phyloP scores from a whole-genome alignment of 768 basidiomycete genomes.

The Lactifluus volemus region DNA sequence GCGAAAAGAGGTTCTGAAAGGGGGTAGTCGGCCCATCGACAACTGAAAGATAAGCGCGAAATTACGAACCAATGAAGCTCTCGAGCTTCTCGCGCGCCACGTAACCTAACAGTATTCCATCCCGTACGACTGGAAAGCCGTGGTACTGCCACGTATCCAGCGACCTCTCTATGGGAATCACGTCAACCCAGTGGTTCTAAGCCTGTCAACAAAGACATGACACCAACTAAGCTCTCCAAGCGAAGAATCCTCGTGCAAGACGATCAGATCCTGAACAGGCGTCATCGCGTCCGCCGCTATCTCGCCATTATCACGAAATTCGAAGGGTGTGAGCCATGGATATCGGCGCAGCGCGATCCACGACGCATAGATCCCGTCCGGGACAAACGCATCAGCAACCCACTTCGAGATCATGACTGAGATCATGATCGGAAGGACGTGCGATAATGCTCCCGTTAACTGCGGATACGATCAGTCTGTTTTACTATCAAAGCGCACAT shows the following conservation, averaged over 20 bases:
- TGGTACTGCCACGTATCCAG: slow-evolving; percentile 40
- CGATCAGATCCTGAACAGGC: slow-evolving; percentile 38
- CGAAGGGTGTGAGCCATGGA: slow-evolving; percentile 58
- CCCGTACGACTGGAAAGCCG: slow-evolving; percentile 57
- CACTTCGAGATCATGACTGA: slow-evolving; percentile 71
- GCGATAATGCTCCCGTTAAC: slow-evolving; percentile 72
- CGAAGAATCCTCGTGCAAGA: slow-evolving; percentile 32
- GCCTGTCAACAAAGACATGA: not conserved
- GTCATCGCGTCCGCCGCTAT: slow-evolving; percentile 56
- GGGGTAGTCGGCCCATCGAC: not conserved
- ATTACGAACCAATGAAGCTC: slow-evolving; percentile 27
- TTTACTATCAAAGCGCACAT: not conserved
- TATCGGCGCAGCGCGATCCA: slow-evolving; percentile 68
- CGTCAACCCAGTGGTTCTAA: not conserved
- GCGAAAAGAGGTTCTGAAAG: slow-evolving; percentile 2
- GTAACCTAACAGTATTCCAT: slow-evolving; percentile 48
- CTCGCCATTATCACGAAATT: slow-evolving; percentile 58
- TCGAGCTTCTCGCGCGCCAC: slow-evolving; percentile 48
- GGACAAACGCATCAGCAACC: slow-evolving; percentile 63
- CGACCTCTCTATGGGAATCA: slow-evolving; percentile 29
- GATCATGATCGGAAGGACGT: slow-evolving; percentile 78
- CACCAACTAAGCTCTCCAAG: slow-evolving; percentile 41
- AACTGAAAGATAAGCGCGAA: not conserved
- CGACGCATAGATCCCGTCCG: slow-evolving; percentile 59
- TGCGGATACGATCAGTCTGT: slow-evolving; percentile 21